A percentile compares a stretch with the other conserved stretches of the same genome.
Conservation (phyloP, 108 stramenopile species). For the Skeletonema costatum region DNA sequence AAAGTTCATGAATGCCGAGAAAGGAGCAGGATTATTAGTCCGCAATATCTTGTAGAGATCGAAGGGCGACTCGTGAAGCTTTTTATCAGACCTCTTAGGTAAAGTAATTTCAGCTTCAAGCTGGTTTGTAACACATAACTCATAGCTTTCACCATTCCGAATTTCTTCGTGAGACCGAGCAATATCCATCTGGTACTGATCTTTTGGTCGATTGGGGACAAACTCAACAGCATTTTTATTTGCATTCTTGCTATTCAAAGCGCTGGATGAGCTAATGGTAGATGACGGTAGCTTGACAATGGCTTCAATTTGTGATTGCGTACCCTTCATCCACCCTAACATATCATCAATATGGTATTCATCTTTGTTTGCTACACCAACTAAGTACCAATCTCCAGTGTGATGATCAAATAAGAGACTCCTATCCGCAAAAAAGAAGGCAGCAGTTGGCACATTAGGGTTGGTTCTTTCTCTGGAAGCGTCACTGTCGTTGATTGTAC, state of each 20-base stretch:
- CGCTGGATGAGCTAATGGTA: background rate
- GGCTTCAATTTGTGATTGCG: conserved; percentile 18
- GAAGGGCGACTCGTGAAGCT: conserved; percentile 48
- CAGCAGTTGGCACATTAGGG: conserved; percentile 67
- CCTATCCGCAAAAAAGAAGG: conserved; percentile 73
- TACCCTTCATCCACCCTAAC: conserved; percentile 63
- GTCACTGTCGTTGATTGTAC: background rate
- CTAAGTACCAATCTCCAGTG: conserved; percentile 65
- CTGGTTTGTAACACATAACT: conserved; percentile 93
- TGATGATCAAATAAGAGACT: conserved; percentile 79
- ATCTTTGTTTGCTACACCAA: conserved; percentile 49
- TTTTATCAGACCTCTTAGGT: conserved; percentile 11
- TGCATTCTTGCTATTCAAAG: background rate
- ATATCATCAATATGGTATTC: background rate
- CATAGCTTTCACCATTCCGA: conserved; percentile 87
- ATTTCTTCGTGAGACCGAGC: conserved; percentile 79
- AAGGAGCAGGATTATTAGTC: conserved; percentile 90
- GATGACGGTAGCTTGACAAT: background rate
- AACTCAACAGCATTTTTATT: conserved; percentile 30
- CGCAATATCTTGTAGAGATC: conserved; percentile 79
- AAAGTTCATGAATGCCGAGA: conserved; percentile 81
- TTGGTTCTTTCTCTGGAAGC: conserved; percentile 12
- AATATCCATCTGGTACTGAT: conserved; percentile 63
- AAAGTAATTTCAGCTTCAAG: conserved; percentile 49
- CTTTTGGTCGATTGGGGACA: conserved; percentile 62